Conservation (phyloP, 1,284 basidiomycete genomes). For the Ustilago loliicola region DNA sequence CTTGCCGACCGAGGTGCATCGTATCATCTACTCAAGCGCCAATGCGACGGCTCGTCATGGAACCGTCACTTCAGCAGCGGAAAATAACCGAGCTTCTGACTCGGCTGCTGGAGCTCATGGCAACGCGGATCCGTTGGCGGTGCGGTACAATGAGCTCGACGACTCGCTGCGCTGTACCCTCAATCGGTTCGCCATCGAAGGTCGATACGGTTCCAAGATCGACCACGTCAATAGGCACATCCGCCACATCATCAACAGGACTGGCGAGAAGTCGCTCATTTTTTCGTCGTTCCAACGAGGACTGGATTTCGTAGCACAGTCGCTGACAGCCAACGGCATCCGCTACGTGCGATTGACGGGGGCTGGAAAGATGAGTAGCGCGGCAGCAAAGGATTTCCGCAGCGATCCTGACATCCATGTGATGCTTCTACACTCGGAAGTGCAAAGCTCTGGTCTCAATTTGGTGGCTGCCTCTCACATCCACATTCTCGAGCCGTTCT, state of each 20-base stretch:
- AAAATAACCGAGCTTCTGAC: not conserved
- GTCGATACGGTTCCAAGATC: constrained; percentile 65
- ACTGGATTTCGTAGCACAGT: constrained; percentile 61
- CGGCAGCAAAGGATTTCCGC: constrained; percentile 50
- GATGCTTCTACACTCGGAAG: constrained; percentile 67
- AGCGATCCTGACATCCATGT: constrained; percentile 50
- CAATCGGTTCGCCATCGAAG: constrained; percentile 37
- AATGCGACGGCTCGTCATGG: constrained; percentile 7
- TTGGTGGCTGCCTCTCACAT: constrained; percentile 61
- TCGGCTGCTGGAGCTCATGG: not conserved
- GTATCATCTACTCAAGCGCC: constrained; percentile 55
- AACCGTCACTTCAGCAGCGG: constrained; percentile 9
- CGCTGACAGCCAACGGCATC: constrained; percentile 61
- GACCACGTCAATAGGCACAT: constrained; percentile 64
- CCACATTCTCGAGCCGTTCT: constrained; percentile 65
- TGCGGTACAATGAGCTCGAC: constrained; percentile 46
- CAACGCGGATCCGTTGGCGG: constrained; percentile 10
- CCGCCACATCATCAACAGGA: constrained; percentile 37
- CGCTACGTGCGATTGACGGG: constrained; percentile 54
- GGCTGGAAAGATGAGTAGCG: constrained; percentile 39
- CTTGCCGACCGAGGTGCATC: constrained; percentile 57
- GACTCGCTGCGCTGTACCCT: constrained; percentile 36
- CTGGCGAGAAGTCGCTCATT: constrained; percentile 63
- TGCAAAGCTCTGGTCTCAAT: constrained; percentile 65
- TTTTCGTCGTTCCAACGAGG: constrained; percentile 67